Conservation (phyloP, 2,329 filamentous ascomycete species). For the Blastomyces parvus region DNA sequence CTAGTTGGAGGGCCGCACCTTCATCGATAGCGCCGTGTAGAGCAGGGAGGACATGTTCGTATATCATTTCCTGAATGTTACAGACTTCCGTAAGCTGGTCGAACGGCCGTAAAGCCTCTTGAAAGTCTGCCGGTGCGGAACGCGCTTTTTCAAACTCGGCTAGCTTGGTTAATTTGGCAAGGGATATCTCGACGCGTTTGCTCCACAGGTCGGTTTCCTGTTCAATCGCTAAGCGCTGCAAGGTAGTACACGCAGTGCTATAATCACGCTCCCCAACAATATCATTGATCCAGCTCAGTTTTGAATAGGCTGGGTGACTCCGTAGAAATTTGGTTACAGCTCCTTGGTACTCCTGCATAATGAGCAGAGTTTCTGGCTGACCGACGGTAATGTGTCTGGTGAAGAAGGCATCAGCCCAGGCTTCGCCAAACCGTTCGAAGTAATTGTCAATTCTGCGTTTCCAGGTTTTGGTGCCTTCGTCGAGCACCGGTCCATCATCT, state of each 20-base stretch:
- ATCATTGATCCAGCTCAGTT: constrained; percentile 92
- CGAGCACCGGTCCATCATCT: constrained; percentile 14
- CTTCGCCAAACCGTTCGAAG: constrained; percentile 42
- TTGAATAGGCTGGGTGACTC: constrained; percentile 59
- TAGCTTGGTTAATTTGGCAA: constrained; percentile 72
- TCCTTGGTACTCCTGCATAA: constrained; percentile 57
- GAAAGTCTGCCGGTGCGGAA: constrained; percentile 26
- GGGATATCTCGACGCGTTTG: constrained; percentile 83
- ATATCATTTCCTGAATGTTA: constrained; percentile 69
- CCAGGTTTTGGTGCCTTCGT: constrained; percentile 23
- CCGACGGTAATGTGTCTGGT: constrained; percentile 61
- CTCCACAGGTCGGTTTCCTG: constrained; percentile 78
- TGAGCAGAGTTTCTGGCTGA: constrained; percentile 58
- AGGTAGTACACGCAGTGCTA: constrained; percentile 58
- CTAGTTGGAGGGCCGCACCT: constrained; percentile 65
- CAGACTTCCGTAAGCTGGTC: constrained; percentile 59
- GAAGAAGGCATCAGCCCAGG: constrained; percentile 62
- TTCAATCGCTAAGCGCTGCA: constrained; percentile 59
- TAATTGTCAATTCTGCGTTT: constrained; percentile 34
- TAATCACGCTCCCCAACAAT: constrained; percentile 68
- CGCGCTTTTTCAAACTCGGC: constrained; percentile 45
- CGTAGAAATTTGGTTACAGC: constrained; percentile 72
- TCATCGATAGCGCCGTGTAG: constrained; percentile 68
- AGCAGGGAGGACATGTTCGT: constrained; percentile 58
- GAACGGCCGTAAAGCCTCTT: constrained; percentile 43